Conservation (phyloP, 108 stramenopile species). For the Cylindrotheca fusiformis region DNA sequence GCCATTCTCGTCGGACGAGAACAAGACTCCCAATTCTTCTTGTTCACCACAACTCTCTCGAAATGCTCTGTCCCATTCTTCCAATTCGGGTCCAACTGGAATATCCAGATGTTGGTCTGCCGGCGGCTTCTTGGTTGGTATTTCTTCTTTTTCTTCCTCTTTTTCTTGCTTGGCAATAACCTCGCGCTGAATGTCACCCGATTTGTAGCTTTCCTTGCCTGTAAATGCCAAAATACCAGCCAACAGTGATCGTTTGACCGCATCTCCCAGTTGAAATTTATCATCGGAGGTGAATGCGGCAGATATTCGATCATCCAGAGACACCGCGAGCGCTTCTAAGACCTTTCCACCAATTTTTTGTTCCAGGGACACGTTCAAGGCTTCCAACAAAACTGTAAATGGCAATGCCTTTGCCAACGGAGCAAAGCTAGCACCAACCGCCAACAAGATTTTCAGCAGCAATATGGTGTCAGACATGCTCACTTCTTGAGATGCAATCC, state of each 20-base stretch:
- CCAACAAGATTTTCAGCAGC: conserved; percentile 11
- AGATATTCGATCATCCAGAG: conserved; percentile 27
- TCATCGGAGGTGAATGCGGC: conserved; percentile 20
- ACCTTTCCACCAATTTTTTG: conserved; percentile 15
- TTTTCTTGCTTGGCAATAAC: background rate
- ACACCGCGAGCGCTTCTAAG: conserved; percentile 2
- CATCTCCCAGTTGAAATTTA: conserved; percentile 24
- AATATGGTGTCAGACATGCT: conserved; percentile 11
- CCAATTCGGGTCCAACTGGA: background rate
- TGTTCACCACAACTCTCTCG: background rate
- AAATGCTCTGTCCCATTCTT: background rate
- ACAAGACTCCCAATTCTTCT: background rate
- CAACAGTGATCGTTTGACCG: conserved; percentile 9
- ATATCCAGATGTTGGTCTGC: background rate
- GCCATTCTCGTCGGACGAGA: background rate
- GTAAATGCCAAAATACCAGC: conserved; percentile 35
- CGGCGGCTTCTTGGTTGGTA: too few relatives aligned
- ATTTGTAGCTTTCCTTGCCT: conserved; percentile 62
- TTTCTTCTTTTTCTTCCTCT: too few relatives aligned
- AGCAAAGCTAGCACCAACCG: conserved; percentile 7
- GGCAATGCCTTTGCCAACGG: conserved; percentile 11
- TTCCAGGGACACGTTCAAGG: conserved; percentile 15
- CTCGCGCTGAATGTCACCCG: conserved; percentile 53
- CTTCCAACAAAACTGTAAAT: conserved; percentile 14
- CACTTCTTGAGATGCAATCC: conserved; percentile 14